Base-by-base conservation (phyloP, 2,329 filamentous ascomycete species). In the Phialophora chinensis region DNA sequence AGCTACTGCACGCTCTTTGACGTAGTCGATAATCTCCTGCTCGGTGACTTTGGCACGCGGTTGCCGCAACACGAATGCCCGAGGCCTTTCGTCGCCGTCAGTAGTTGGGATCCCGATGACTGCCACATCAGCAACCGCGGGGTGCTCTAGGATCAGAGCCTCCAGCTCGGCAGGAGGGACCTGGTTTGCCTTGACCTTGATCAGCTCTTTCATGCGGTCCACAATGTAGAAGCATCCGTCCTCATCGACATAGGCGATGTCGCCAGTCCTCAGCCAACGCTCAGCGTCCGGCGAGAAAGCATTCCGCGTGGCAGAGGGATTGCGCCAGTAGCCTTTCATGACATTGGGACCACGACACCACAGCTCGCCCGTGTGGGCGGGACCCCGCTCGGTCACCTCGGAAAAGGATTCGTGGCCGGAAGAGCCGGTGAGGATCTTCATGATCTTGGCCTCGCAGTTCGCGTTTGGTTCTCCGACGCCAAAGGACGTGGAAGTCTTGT, bases 391-490 rank as follows among this genome's bases (percentile, higher is more conserved):
- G 27, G 17, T 5, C 12, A 54, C 49, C 25, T 60, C 56, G 2
- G 44, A n/a, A 4, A 20, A 27, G 10, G 29, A 55, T 23, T 93
- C 88, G 1, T 83, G 77, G 72, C n/a, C n/a, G n/a, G n/a, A n/a
- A n/a, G n/a, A n/a, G n/a, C n/a, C n/a, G n/a, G n/a, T n/a, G n/a
- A n/a, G n/a, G n/a, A n/a, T n/a, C n/a, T 84, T 83, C 73, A 93
- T 84, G 65, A 95, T 83, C 74, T 87, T 88, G 1, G 85, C 90
- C 71, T 86, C 82, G 73, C 85, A 87, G 74, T 93, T 94, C 23
- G 91, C 84, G 69, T 86, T 82, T 20, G 91, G 74, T 76, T 90
- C 87, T 56, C 90, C 91, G 1, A 93, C 90, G 31, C n/a, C 17
- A 11, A 29, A 27, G 31, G 47, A 33, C 25, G 33, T 11, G 17